phyloP scores from a whole-genome alignment of 176 grass and related monocot species.

The Tuctoria greenei region DNA sequence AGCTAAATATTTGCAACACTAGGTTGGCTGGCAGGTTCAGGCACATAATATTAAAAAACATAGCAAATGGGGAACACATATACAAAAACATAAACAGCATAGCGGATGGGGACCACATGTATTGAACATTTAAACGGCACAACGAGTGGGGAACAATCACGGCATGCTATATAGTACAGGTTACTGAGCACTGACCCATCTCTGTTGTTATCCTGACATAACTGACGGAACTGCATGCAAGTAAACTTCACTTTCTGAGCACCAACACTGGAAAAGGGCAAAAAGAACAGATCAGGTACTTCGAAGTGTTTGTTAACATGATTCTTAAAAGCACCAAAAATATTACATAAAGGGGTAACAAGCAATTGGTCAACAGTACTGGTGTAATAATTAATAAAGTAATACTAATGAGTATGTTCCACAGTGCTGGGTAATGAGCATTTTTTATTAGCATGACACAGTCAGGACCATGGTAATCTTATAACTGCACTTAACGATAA shows the following conservation, averaged over 20 bases:
- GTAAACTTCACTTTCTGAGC: slow-evolving; percentile 70
- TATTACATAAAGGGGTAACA: not conserved
- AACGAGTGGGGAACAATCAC: not conserved
- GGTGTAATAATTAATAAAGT: not conserved
- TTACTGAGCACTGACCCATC: slow-evolving; percentile 46
- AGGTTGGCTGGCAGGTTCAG: not conserved
- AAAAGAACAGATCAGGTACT: not conserved
- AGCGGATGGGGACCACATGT: not conserved
- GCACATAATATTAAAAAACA: not conserved
- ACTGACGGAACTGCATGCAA: slow-evolving; percentile 63
- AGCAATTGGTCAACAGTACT: not conserved
- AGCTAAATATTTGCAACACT: slow-evolving; percentile 12
- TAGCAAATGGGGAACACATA: not conserved
- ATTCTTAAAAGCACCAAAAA: not conserved
- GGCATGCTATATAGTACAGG: not conserved
- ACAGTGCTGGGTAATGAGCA: not conserved
- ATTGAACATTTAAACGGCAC: slow-evolving; percentile 5
- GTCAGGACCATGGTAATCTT: not conserved
- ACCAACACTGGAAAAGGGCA: slow-evolving; percentile 57
- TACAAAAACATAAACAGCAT: not conserved
- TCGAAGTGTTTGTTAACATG: not conserved
- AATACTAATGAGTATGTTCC: not conserved
- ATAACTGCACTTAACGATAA: not conserved
- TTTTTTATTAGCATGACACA: not conserved
- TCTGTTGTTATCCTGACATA: slow-evolving; percentile 62